Evolutionary conservation across 768 basidiomycete species (phyloP).

Genomic region (Calocera cornea): DNA sequence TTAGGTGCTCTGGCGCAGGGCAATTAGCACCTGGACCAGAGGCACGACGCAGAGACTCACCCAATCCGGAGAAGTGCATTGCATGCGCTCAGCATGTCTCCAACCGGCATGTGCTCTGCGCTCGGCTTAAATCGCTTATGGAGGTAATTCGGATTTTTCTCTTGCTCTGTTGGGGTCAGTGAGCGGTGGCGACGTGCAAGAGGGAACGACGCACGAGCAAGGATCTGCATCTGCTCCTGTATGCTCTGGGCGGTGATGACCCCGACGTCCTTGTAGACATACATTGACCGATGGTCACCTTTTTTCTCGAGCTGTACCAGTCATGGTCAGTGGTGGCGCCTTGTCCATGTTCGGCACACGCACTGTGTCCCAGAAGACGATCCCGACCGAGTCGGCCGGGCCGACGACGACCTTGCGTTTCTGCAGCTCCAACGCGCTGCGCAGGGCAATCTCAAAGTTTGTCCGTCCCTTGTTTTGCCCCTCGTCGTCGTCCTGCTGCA

Average conservation of each 20-base stretch:
- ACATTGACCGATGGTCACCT: conserved; percentile 27
- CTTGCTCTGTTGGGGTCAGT: conserved; percentile 36
- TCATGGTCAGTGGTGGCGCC: no score
- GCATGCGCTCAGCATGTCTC: conserved; percentile 81
- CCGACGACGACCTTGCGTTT: conserved; percentile 81
- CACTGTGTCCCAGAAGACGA: conserved; percentile 87
- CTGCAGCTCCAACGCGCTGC: conserved; percentile 73
- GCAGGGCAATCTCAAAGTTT: conserved; percentile 64
- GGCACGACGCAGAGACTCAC: conserved; percentile 31
- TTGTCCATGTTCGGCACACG: conserved; percentile 11
- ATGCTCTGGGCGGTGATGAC: conserved; percentile 71
- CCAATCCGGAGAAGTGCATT: conserved; percentile 81
- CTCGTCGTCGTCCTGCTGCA: conserved; percentile 52
- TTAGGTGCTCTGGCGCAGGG: conserved; percentile 50
- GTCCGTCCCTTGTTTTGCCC: conserved; percentile 44
- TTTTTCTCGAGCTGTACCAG: conserved; percentile 20
- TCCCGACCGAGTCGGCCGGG: conserved; percentile 80
- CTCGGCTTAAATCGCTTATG: conserved; percentile 51
- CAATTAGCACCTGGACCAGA: not conserved
- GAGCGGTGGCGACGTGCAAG: not conserved
- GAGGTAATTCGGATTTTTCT: conserved; percentile 47
- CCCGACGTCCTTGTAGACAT: conserved; percentile 60
- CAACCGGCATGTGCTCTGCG: conserved; percentile 51
- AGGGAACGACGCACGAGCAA: conserved; percentile 48
- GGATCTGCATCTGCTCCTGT: conserved; percentile 57